Percentiles rank a stretch among this genome's conserved stretches.
Evolutionary conservation across 2,329 filamentous ascomycete genomes (phyloP).

Genomic region (Monilinia fructicola): DNA sequence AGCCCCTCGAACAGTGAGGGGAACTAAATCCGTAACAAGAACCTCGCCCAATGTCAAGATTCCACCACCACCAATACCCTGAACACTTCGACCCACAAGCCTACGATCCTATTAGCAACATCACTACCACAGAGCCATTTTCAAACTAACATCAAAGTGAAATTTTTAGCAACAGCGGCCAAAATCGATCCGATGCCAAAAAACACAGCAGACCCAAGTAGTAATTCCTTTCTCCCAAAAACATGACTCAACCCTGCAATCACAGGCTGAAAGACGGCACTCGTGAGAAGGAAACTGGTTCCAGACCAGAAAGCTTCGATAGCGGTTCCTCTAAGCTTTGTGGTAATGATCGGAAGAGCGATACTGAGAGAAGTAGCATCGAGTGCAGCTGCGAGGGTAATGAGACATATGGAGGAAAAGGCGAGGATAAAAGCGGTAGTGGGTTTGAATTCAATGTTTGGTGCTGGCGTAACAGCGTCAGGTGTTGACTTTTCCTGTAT

Average conservation of each 20-base stretch:
- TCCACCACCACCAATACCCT: conserved; percentile 54
- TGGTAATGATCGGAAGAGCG: conserved; percentile 56
- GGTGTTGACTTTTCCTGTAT: no score
- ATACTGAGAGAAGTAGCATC: conserved; percentile 66
- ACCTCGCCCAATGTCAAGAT: conserved; percentile 50
- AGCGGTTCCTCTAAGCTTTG: conserved; percentile 51
- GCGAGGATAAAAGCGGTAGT: no score
- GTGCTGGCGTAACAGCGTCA: no score
- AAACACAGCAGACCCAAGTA: no score
- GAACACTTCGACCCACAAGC: conserved; percentile 44
- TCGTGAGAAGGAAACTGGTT: conserved; percentile 67
- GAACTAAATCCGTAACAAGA: conserved; percentile 49
- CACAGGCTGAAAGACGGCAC: conserved; percentile 58
- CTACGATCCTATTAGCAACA: no score
- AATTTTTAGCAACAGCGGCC: no score
- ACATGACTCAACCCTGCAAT: conserved; percentile 44
- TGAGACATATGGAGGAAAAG: no score
- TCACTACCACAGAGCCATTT: no score
- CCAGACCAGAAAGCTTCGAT: conserved; percentile 70
- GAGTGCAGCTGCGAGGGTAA: conserved; percentile 62
- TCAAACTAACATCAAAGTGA: no score
- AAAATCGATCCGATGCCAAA: no score
- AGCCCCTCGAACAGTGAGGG: conserved; percentile 44
- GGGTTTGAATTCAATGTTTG: no score
- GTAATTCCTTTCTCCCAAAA: no score